Conservation (phyloP, 805 yeast species). For the Tetrapisispora iriomotensis region DNA sequence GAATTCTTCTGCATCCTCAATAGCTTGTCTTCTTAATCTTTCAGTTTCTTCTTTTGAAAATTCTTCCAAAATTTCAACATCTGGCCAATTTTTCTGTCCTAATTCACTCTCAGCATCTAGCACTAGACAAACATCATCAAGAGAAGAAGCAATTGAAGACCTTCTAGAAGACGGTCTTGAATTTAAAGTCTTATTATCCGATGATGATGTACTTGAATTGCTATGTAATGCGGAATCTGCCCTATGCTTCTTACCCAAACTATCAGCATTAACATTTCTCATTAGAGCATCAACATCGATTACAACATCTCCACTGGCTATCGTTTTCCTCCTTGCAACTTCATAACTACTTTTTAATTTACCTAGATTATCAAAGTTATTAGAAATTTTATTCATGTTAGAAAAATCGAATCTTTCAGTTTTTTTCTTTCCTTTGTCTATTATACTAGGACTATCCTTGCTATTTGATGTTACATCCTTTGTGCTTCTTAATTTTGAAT, state of each 20-base stretch:
- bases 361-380: not conserved
- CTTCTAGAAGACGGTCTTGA: constrained; percentile 36
- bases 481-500: not conserved
- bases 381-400: not conserved
- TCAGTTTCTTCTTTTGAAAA: constrained; percentile 61
- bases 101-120: constrained; percentile 40
- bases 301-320: constrained; percentile 22
- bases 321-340: constrained; percentile 9
- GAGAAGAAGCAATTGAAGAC: constrained; percentile 51
- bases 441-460: too few species aligned
- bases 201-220: constrained; percentile 1
- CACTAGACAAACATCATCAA: constrained; percentile 90
- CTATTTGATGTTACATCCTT: not conserved
- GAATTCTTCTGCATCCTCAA: constrained; percentile 31
- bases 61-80: constrained; percentile 61
- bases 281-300: constrained; percentile 29
- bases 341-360: not conserved
- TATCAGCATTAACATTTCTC: constrained; percentile 9
- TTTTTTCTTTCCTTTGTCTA: not conserved
- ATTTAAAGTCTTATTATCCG: constrained; percentile 27
- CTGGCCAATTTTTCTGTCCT: constrained; percentile 61
- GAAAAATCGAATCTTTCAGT: constrained; percentile 1
- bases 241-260: not conserved
- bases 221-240: constrained; percentile 2
- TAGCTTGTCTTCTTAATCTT: constrained; percentile 35